Evolutionary conservation across 441 rosid species (phyloP).

Genomic region (Viola pubescens): DNA sequence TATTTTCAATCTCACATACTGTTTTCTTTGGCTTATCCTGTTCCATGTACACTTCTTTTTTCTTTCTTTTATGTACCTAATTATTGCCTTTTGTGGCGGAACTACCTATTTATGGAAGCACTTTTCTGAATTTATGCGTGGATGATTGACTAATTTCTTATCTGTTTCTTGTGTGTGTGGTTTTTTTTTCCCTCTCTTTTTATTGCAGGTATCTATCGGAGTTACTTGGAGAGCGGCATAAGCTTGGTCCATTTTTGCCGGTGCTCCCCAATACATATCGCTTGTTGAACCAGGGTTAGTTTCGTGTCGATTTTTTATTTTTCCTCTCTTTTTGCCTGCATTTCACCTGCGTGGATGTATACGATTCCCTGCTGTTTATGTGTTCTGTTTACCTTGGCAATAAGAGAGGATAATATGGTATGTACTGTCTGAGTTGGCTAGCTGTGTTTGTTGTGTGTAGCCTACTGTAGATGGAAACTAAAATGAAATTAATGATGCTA

Average conservation of each 20-base stretch:
- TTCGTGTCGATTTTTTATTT: neutral
- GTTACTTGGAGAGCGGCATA: constrained; percentile 66
- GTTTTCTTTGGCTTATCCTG: no score
- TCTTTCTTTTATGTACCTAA: no score
- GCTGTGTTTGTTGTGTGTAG: neutral
- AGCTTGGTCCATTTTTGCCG: constrained; percentile 67
- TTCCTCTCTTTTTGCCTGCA: neutral
- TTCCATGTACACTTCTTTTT: no score
- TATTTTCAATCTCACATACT: no score
- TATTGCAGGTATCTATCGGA: constrained; percentile 65
- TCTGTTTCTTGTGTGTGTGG: neutral
- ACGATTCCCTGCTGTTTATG: neutral
- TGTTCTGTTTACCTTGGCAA: neutral
- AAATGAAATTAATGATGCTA: neutral
- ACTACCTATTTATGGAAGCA: no score
- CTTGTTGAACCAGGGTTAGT: constrained; percentile 75
- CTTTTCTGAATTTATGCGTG: neutral
- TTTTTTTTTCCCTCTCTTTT: constrained; percentile 1
- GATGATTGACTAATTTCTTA: constrained; percentile 10
- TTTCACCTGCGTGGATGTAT: neutral
- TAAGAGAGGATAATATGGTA: neutral
- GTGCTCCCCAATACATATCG: constrained; percentile 58
- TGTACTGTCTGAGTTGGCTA: neutral
- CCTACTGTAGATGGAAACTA: neutral
- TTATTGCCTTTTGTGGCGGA: no score